Evolutionary conservation across 176 grass and related monocot species (phyloP).

Genomic region (Oryza glaberrima): DNA sequence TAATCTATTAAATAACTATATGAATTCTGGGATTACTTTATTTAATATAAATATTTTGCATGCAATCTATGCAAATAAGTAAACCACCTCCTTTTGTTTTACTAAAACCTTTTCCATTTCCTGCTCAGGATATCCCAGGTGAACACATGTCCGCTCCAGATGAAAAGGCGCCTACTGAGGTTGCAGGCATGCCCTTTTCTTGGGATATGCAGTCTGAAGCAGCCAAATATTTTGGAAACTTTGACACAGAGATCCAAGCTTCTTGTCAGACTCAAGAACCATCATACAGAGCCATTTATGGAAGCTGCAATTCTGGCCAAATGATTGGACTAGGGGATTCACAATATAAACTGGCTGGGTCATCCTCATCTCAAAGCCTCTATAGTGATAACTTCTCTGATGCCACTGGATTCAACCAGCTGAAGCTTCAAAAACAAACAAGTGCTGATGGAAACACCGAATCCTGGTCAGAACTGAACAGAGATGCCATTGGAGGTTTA

Average conservation of each 20-base stretch:
- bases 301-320: background rate
- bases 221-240: background rate
- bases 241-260: background rate
- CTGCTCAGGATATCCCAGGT: background rate
- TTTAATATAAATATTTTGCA: background rate
- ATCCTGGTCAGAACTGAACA: background rate
- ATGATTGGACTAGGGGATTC: background rate
- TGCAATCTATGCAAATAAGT: background rate
- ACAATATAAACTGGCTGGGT: background rate
- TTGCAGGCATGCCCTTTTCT: background rate
- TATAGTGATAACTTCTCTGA: background rate
- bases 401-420: background rate
- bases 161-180: slow-evolving; percentile 3
- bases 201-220: background rate
- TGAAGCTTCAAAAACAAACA: background rate
- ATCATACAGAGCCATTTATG: background rate
- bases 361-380: background rate
- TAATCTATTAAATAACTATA: background rate
- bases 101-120: background rate
- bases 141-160: background rate
- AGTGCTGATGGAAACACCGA: background rate
- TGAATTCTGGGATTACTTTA: background rate
- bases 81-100: background rate
- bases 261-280: background rate
- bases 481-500: background rate